phyloP scores from a whole-genome alignment of 2,329 filamentous ascomycete genomes.

The Penicillium nordicum region DNA sequence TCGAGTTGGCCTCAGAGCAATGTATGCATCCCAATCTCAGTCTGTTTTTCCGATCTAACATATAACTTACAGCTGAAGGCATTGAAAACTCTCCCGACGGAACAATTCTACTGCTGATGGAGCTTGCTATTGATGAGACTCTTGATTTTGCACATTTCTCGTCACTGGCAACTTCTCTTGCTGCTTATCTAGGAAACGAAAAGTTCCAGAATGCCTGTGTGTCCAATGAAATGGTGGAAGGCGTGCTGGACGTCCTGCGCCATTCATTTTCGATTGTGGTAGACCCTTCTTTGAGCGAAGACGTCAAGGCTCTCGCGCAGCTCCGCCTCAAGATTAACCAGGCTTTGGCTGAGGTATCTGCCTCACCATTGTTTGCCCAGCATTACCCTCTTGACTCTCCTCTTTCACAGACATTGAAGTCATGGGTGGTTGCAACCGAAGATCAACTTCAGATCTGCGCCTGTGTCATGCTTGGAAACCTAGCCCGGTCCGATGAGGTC shows the following conservation, averaged over 20 bases:
- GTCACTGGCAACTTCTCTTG: constrained; percentile 33
- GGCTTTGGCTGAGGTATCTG: constrained; percentile 41
- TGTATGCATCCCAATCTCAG: constrained; percentile 23
- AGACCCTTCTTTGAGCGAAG: constrained; percentile 30
- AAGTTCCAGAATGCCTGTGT: constrained; percentile 40
- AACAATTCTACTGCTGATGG: constrained; percentile 34
- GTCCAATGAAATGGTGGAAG: constrained; percentile 30
- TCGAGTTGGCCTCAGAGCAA: constrained; percentile 41
- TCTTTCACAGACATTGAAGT: constrained; percentile 36
- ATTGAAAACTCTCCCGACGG: constrained; percentile 36
- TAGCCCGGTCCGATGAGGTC: constrained; percentile 44
- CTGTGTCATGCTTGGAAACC: constrained; percentile 48
- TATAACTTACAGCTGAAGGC: constrained; percentile 28
- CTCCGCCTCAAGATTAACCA: constrained; percentile 41
- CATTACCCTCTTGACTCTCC: constrained; percentile 39
- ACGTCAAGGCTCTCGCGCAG: constrained; percentile 35
- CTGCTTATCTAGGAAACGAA: constrained; percentile 36
- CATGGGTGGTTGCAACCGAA: constrained; percentile 40
- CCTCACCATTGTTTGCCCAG: constrained; percentile 35
- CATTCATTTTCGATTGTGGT: constrained; percentile 29
- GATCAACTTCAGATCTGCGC: constrained; percentile 47
- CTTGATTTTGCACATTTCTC: constrained; percentile 31
- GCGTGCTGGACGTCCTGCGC: constrained; percentile 32
- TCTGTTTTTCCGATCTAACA: constrained; percentile 3
- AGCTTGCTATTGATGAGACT: constrained; percentile 29